These are phyloP conservation scores for Xylaria telfairii DNA, from an alignment of 495 filamentous ascomycete species.

Conservation along the genomic window DNA sequence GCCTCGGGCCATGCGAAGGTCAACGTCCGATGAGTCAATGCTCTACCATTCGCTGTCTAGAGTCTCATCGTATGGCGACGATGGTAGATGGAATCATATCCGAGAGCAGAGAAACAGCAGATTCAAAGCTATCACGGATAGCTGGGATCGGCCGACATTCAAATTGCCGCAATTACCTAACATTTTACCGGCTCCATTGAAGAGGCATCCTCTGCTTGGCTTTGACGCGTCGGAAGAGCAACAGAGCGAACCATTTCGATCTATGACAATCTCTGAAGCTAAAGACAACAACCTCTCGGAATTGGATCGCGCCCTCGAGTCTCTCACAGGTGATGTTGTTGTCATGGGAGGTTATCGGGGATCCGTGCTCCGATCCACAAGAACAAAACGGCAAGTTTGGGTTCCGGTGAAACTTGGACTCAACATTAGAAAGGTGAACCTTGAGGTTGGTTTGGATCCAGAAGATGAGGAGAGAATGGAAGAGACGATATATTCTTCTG, in stretches of 20 bases:
- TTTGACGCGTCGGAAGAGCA: constrained; percentile 32
- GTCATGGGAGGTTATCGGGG: constrained; percentile 91
- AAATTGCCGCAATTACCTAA: constrained; percentile 61
- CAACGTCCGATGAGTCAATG: constrained; percentile 78
- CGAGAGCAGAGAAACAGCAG: constrained; percentile 82
- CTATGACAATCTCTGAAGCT: constrained; percentile 15
- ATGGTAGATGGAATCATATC: constrained; percentile 80
- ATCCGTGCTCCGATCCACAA: constrained; percentile 85
- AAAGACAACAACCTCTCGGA: constrained; percentile 41
- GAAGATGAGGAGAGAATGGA: constrained; percentile 89
- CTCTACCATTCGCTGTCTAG: constrained; percentile 71
- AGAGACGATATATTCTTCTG: constrained; percentile 78
- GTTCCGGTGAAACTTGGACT: constrained; percentile 93
- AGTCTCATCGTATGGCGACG: constrained; percentile 84
- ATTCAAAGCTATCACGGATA: constrained; percentile 91
- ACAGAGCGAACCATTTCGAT: constrained; percentile 24
- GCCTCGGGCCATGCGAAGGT: constrained; percentile 57
- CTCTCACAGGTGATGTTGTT: constrained; percentile 83
- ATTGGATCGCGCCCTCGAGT: constrained; percentile 69
- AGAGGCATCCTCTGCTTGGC: constrained; percentile 35
- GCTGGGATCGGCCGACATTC: constrained; percentile 75
- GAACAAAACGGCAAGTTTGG: constrained; percentile 83
- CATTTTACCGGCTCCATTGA: constrained; percentile 54
- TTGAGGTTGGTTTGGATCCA: constrained; percentile 82
- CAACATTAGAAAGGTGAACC: constrained; percentile 88